Evolutionary conservation across 352 stramenopile genomes (phyloP).

Genomic region (Hyaloperonospora arabidopsidis): DNA sequence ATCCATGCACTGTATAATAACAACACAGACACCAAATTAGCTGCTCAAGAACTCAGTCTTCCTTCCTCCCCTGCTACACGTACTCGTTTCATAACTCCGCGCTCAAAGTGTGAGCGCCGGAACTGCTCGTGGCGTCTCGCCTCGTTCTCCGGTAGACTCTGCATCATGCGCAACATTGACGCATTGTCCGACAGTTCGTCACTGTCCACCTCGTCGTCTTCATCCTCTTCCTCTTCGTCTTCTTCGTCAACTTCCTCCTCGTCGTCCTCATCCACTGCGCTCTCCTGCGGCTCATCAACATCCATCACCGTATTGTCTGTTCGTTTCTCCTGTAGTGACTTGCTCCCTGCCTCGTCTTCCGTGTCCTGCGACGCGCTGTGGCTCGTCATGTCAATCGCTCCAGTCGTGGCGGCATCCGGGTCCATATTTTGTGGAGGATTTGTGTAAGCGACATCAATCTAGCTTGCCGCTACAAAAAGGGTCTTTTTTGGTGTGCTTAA

Average conservation of each 20-base stretch:
- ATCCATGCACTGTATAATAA: conserved; percentile 53
- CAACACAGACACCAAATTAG: conserved; percentile 6
- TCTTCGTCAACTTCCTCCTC: conserved; percentile 33
- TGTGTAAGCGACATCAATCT: no score
- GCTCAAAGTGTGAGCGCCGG: conserved; percentile 77
- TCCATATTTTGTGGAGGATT: no score
- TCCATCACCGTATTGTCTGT: conserved; percentile 44
- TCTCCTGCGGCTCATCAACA: conserved; percentile 38
- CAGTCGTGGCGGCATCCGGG: no score
- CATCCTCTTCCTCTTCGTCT: conserved; percentile 43
- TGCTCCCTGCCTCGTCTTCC: conserved; percentile 35
- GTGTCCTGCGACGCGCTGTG: conserved; percentile 29
- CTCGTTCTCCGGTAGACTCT: conserved; percentile 53
- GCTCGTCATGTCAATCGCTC: no score
- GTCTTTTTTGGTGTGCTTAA: no score
- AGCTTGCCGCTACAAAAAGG: no score
- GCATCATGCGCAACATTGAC: conserved; percentile 74
- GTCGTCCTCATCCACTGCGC: conserved; percentile 13
- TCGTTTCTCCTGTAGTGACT: conserved; percentile 4
- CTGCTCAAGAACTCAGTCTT: background rate
- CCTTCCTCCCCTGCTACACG: background rate
- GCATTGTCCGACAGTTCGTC: conserved; percentile 45
- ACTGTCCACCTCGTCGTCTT: conserved; percentile 46
- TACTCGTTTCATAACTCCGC: conserved; percentile 71
- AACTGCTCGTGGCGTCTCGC: conserved; percentile 73